A percentile compares a stretch with the other conserved stretches of the same genome.
Conservation (phyloP, 805 yeast genomes). For the Myxozyma lipomycoides region DNA sequence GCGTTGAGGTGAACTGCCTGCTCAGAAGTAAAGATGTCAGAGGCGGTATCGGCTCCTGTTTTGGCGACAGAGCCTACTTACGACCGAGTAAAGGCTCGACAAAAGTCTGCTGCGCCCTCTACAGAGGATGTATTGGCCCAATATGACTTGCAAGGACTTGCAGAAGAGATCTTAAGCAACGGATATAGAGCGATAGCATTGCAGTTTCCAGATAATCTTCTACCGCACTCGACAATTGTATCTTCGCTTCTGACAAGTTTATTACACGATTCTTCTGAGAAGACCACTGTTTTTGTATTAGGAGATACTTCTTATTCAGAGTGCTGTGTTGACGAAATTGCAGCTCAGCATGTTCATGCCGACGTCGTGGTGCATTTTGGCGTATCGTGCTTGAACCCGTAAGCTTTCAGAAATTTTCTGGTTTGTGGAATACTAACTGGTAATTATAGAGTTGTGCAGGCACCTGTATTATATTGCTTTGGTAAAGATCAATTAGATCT, state of each 20-base stretch:
- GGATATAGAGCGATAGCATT: constrained; percentile 54
- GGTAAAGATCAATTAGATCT: constrained; percentile 61
- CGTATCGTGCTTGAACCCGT: constrained; percentile 82
- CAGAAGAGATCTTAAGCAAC: constrained; percentile 28
- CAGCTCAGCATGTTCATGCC: constrained; percentile 86
- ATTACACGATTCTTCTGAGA: not conserved
- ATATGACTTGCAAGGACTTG: constrained; percentile 24
- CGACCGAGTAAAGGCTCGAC: constrained; percentile 39
- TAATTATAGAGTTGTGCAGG: constrained; percentile 45
- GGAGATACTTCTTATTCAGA: constrained; percentile 96
- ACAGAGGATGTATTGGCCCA: constrained; percentile 50
- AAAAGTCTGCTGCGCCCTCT: constrained; percentile 9
- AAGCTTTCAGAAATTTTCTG: not conserved
- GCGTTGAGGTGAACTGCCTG: too few species aligned
- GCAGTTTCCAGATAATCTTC: constrained; percentile 82
- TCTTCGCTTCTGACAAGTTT: constrained; percentile 40
- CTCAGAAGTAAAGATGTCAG: constrained; percentile 4
- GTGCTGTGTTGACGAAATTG: constrained; percentile 95
- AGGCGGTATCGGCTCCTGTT: constrained; percentile 53
- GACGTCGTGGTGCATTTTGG: constrained; percentile 91
- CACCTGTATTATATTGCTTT: constrained; percentile 76
- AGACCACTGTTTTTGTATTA: constrained; percentile 59
- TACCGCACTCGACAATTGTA: constrained; percentile 73
- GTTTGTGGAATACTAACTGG: not conserved
- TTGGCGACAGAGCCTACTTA: constrained; percentile 73